These are phyloP conservation scores for Lepiota venenata DNA, from an alignment of 768 basidiomycete species.

Conservation along the genomic window DNA sequence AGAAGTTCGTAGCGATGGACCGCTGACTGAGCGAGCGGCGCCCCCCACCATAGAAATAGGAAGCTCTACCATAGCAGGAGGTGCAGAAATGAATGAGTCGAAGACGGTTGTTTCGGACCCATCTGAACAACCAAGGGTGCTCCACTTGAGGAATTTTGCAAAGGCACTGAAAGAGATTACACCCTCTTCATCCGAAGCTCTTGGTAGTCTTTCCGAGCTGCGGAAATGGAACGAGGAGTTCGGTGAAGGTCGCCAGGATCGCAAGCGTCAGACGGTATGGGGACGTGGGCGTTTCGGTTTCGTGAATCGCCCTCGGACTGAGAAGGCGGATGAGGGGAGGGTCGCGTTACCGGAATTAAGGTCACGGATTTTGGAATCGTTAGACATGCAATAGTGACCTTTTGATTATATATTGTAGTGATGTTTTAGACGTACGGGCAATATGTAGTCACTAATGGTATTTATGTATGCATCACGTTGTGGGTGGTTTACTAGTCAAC, in stretches of 20 bases:
- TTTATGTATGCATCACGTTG: too few species aligned
- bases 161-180: constrained; percentile 89
- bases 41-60: not conserved
- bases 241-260: constrained; percentile 76
- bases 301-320: constrained; percentile 38
- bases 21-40: constrained; percentile 5
- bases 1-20: constrained; percentile 7
- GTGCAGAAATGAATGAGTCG: not conserved
- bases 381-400: not conserved
- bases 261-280: constrained; percentile 70
- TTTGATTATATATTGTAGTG: not conserved
- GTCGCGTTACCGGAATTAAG: constrained; percentile 24
- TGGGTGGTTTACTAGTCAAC: constrained; percentile 1
- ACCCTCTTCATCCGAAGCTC: constrained; percentile 81
- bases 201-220: constrained; percentile 71
- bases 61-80: not conserved
- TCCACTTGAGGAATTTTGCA: constrained; percentile 61
- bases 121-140: constrained; percentile 15
- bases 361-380: constrained; percentile 5
- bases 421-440: not conserved
- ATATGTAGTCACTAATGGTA: not conserved
- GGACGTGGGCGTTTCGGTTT: constrained; percentile 91
- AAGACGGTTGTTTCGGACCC: not conserved
- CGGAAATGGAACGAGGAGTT: constrained; percentile 94
- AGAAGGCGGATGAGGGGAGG: constrained; percentile 39